These are phyloP conservation scores for Allantophomopsis cytisporea DNA, from an alignment of 2,329 filamentous ascomycete genomes.

Conservation along the genomic window DNA sequence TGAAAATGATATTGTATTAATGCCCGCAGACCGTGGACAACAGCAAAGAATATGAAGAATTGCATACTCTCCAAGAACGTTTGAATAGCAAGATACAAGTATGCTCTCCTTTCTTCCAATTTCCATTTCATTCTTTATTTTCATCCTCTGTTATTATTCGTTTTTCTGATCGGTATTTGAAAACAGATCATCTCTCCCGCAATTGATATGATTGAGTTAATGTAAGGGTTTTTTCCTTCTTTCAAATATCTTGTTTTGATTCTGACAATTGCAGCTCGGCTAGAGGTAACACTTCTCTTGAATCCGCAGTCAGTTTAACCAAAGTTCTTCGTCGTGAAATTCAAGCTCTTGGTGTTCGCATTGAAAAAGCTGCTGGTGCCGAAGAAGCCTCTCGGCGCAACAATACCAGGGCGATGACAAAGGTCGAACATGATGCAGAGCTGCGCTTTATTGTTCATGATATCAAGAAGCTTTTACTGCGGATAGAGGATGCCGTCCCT, in stretches of 20 bases:
- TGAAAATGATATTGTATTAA: background rate
- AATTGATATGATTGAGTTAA: slow-evolving; percentile 85
- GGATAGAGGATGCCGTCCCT: slow-evolving; percentile 85
- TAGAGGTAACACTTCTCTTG: slow-evolving; percentile 65
- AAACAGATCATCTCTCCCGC: slow-evolving; percentile 71
- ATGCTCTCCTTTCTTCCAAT: slow-evolving; percentile 5
- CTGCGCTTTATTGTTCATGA: slow-evolving; percentile 58
- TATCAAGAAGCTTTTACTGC: slow-evolving; percentile 59
- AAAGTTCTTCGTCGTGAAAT: slow-evolving; percentile 77
- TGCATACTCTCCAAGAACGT: slow-evolving; percentile 56
- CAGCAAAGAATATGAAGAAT: slow-evolving; percentile 50
- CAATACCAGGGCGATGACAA: slow-evolving; percentile 30
- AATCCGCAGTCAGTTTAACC: slow-evolving; percentile 73
- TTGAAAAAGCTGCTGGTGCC: slow-evolving; percentile 55
- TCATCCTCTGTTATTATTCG: background rate
- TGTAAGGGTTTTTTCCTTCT: slow-evolving; percentile 32
- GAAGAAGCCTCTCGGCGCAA: slow-evolving; percentile 36
- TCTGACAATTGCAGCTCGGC: slow-evolving; percentile 35
- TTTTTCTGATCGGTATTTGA: slow-evolving; percentile 1
- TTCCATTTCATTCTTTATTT: background rate
- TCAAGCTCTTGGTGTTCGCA: slow-evolving; percentile 59
- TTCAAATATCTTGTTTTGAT: slow-evolving; percentile 16
- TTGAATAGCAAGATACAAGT: slow-evolving; percentile 80
- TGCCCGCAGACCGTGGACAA: slow-evolving; percentile 49
- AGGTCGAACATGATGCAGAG: slow-evolving; percentile 45